These are phyloP conservation scores for Grifola frondosa DNA, from an alignment of 1,284 basidiomycete species.

Conservation along the genomic window DNA sequence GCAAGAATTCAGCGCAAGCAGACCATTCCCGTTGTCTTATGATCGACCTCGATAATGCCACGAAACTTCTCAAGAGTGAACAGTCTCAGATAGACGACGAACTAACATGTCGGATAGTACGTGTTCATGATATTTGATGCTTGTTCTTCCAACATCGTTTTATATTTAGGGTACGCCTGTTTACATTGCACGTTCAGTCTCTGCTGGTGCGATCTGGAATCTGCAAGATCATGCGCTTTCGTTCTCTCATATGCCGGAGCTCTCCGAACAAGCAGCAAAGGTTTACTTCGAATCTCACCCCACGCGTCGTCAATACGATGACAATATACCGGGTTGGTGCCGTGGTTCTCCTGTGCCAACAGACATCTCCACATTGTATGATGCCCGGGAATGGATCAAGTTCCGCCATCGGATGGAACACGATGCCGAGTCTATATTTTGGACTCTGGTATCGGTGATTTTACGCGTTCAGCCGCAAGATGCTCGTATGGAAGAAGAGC, in stretches of 20 bases:
- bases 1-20: background rate
- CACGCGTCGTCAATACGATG: background rate
- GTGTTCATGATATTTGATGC: background rate
- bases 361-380: background rate
- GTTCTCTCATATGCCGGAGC: slow-evolving; percentile 2
- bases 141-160: background rate
- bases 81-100: background rate
- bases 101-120: slow-evolving; percentile 1
- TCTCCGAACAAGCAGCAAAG: background rate
- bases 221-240: background rate
- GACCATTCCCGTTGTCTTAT: slow-evolving; percentile 4
- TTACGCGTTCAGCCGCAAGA: background rate
- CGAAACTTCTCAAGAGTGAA: background rate
- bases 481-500: background rate
- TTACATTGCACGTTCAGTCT: background rate
- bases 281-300: background rate
- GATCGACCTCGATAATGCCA: slow-evolving; percentile 9
- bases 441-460: background rate
- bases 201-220: background rate
- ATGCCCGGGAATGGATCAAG: too few relatives aligned
- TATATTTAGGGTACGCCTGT: background rate
- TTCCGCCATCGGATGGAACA: slow-evolving; percentile 2
- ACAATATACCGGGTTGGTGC: background rate
- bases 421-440: slow-evolving; percentile 4
- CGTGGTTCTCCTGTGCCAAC: background rate